These are phyloP conservation scores for Pichia occidentalis DNA, from an alignment of 805 yeast species.

Conservation along the genomic window DNA sequence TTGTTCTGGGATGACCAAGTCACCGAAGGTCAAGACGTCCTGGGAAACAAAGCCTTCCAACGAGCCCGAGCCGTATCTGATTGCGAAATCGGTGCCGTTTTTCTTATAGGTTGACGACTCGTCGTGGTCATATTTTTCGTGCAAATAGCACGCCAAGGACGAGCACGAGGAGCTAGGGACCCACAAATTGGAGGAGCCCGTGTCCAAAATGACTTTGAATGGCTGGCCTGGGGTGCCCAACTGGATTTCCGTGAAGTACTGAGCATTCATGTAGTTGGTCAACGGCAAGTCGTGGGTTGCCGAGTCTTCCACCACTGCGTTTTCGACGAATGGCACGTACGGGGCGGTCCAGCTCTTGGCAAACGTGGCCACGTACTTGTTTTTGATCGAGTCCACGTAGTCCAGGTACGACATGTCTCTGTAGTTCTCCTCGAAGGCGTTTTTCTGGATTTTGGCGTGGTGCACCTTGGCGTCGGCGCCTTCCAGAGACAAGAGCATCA, in stretches of 20 bases:
- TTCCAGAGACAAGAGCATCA: constrained; percentile 7
- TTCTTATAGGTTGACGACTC: constrained; percentile 76
- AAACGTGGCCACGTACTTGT: constrained; percentile 36
- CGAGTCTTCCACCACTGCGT: constrained; percentile 17
- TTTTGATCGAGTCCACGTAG: constrained; percentile 42
- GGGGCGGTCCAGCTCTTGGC: constrained; percentile 18
- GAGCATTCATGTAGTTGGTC: constrained; percentile 92
- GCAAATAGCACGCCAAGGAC: constrained; percentile 92
- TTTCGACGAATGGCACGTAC: constrained; percentile 39
- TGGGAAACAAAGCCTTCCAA: constrained; percentile 88
- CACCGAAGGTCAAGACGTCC: constrained; percentile 78
- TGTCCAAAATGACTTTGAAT: constrained; percentile 91
- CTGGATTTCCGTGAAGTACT: constrained; percentile 86
- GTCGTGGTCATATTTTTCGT: constrained; percentile 81
- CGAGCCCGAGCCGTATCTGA: constrained; percentile 89
- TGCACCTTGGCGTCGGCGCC: constrained; percentile 40
- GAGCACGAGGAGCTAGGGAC: constrained; percentile 86
- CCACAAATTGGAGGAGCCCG: constrained; percentile 97
- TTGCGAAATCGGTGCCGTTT: constrained; percentile 80
- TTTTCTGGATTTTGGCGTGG: constrained; percentile 41
- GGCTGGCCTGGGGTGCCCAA: constrained; percentile 91
- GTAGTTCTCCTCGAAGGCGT: constrained; percentile 41
- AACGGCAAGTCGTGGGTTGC: constrained; percentile 72
- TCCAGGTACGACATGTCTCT: constrained; percentile 39
- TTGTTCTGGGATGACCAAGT: constrained; percentile 76